These are phyloP conservation scores for Lepidium campestre DNA, from an alignment of 441 rosid genomes.

Conservation along the genomic window DNA sequence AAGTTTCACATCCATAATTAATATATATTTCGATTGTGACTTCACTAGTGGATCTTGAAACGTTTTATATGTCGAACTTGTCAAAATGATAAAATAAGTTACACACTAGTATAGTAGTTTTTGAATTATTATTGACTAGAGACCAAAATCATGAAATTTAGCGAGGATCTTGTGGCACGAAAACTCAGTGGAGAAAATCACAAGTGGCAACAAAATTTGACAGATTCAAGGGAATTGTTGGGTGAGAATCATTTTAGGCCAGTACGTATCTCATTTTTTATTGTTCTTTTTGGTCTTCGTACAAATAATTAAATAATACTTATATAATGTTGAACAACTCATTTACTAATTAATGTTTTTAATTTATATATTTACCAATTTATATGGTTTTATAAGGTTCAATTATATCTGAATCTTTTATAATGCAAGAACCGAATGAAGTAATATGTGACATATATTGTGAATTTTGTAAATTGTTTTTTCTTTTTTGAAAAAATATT, in stretches of 20 bases:
- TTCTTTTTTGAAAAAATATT: no score
- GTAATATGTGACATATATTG: neutral
- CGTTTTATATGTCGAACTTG: neutral
- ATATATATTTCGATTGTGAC: neutral
- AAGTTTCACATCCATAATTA: no score
- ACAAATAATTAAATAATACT: neutral
- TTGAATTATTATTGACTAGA: neutral
- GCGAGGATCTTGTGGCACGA: conserved; percentile 14
- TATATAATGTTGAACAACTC: no score
- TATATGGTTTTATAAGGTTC: neutral
- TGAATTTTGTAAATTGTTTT: no score
- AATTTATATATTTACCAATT: neutral
- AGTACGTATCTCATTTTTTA: neutral
- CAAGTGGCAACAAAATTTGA: conserved; percentile 25
- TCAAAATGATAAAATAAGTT: neutral
- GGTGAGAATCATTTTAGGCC: conserved; percentile 8
- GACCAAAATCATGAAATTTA: conserved; percentile 28
- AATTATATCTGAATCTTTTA: neutral
- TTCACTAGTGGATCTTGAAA: neutral
- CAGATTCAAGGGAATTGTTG: conserved; percentile 28
- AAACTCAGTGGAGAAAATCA: conserved; percentile 25
- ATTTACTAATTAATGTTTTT: neutral
- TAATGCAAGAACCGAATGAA: neutral
- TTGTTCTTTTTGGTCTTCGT: neutral
- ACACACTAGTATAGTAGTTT: neutral